Conservation (phyloP, 257 asterid species). For the Galeopsis tetrahit region DNA sequence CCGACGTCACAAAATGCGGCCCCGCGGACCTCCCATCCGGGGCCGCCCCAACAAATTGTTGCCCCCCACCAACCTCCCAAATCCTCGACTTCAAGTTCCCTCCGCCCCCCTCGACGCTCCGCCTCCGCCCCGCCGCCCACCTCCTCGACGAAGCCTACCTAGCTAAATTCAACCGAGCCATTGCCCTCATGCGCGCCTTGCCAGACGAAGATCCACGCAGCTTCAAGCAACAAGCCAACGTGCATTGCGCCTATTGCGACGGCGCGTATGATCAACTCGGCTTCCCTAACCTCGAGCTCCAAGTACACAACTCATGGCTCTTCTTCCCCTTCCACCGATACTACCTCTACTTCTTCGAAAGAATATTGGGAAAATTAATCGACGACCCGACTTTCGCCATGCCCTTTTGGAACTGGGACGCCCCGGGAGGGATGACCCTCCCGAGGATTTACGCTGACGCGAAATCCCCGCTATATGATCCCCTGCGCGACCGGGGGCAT, state of each 20-base stretch:
- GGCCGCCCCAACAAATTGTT: constrained; percentile 65
- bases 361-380: constrained; percentile 64
- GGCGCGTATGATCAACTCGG: constrained; percentile 86
- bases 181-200: constrained; percentile 69
- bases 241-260: constrained; percentile 88
- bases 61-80: constrained; percentile 55
- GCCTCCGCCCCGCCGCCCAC: constrained; percentile 82
- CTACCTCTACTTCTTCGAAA: constrained; percentile 75
- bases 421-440: constrained; percentile 65
- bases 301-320: constrained; percentile 78
- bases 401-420: constrained; percentile 89
- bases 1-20: constrained; percentile 79
- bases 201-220: constrained; percentile 86
- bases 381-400: constrained; percentile 71
- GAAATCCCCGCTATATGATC: constrained; percentile 57
- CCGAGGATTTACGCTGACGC: constrained; percentile 56
- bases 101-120: constrained; percentile 39
- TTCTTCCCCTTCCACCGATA: constrained; percentile 77
- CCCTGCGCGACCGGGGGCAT: constrained; percentile 58
- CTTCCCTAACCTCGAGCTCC: constrained; percentile 74
- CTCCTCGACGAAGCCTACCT: constrained; percentile 52
- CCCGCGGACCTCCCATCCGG: constrained; percentile 69
- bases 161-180: constrained; percentile 57
- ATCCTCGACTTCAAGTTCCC: constrained; percentile 65
- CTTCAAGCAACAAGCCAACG: constrained; percentile 77